Evolutionary conservation across 1,284 basidiomycete species (phyloP).

Genomic region (Ceratobasidium theobromae): DNA sequence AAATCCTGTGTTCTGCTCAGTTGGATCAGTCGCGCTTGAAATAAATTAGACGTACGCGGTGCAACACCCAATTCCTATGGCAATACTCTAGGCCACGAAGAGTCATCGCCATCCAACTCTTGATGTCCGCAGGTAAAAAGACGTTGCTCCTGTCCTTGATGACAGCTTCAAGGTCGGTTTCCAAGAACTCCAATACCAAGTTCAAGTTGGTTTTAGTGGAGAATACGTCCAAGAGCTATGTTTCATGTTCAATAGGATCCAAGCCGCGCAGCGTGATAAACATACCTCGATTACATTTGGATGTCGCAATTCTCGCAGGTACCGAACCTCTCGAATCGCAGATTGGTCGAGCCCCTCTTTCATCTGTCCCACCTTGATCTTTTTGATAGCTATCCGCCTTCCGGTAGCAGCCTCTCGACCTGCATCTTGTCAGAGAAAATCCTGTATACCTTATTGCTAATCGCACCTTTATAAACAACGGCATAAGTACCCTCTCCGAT

Average conservation of each 20-base stretch:
- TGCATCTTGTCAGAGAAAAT: slow-evolving; percentile 39
- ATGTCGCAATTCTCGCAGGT: slow-evolving; percentile 90
- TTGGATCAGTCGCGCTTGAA: not conserved
- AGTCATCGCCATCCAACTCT: slow-evolving; percentile 99
- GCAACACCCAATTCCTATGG: slow-evolving; percentile 90
- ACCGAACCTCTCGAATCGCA: slow-evolving; percentile 97
- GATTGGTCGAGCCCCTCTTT: slow-evolving; percentile 99
- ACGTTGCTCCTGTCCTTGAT: slow-evolving; percentile 92
- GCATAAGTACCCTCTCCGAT: slow-evolving; percentile 77
- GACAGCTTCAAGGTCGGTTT: slow-evolving; percentile 96
- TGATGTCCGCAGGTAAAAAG: slow-evolving; percentile 94
- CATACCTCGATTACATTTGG: slow-evolving; percentile 91
- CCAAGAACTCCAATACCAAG: slow-evolving; percentile 95
- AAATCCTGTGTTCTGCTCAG: slow-evolving; percentile 68
- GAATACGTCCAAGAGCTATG: slow-evolving; percentile 92
- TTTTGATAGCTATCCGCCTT: slow-evolving; percentile 92
- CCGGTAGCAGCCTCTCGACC: slow-evolving; percentile 70
- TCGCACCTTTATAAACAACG: slow-evolving; percentile 87
- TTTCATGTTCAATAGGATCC: not conserved
- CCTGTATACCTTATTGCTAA: not conserved
- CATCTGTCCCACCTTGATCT: slow-evolving; percentile 95
- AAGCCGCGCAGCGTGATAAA: not conserved
- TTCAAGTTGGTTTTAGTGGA: slow-evolving; percentile 96
- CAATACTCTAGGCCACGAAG: slow-evolving; percentile 96
- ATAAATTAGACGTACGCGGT: slow-evolving; percentile 64